Evolutionary conservation across 2,329 filamentous ascomycete genomes (phyloP).

Genomic region (Thielaviopsis musarum): DNA sequence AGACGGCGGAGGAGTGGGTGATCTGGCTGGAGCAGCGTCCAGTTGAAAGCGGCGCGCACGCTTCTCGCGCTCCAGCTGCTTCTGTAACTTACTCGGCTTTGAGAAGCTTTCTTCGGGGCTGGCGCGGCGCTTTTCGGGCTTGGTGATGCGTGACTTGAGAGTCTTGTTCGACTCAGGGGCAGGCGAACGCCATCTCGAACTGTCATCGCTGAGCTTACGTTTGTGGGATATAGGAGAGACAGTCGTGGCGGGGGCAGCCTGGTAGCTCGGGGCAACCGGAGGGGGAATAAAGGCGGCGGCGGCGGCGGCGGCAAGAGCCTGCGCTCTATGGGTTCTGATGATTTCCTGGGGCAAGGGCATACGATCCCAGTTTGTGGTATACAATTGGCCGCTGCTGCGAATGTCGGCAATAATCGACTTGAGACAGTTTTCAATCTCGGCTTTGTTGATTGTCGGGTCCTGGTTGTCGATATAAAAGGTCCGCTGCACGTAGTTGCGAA

Average conservation of each 20-base stretch:
- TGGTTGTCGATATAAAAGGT: constrained; percentile 66
- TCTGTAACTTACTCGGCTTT: constrained; percentile 73
- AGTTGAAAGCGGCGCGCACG: constrained; percentile 74
- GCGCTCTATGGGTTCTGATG: constrained; percentile 49
- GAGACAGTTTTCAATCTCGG: constrained; percentile 69
- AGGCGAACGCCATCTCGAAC: constrained; percentile 20
- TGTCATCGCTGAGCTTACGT: constrained; percentile 47
- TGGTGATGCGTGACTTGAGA: constrained; percentile 13
- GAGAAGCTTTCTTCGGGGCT: constrained; percentile 29
- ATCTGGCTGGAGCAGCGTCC: constrained; percentile 34
- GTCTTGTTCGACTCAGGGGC: constrained; percentile 7
- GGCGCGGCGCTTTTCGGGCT: constrained; percentile 25
- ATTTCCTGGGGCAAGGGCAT: constrained; percentile 75
- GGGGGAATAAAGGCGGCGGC: not conserved
- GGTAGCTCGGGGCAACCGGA: not conserved
- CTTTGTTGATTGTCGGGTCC: constrained; percentile 40
- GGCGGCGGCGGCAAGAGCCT: not conserved
- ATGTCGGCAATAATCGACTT: constrained; percentile 73
- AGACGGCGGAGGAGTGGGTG: constrained; percentile 38
- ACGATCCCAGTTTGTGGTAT: constrained; percentile 63
- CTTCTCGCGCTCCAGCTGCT: constrained; percentile 72
- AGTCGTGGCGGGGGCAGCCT: constrained; percentile 17
- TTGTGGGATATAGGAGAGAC: constrained; percentile 33
- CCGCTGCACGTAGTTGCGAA: constrained; percentile 75
- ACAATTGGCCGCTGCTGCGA: constrained; percentile 55